Evolutionary conservation across 2,329 filamentous ascomycete species (phyloP), one percentile per base, ranked within the genome.

Genomic region (Tolypocladium capitatum): DNA sequence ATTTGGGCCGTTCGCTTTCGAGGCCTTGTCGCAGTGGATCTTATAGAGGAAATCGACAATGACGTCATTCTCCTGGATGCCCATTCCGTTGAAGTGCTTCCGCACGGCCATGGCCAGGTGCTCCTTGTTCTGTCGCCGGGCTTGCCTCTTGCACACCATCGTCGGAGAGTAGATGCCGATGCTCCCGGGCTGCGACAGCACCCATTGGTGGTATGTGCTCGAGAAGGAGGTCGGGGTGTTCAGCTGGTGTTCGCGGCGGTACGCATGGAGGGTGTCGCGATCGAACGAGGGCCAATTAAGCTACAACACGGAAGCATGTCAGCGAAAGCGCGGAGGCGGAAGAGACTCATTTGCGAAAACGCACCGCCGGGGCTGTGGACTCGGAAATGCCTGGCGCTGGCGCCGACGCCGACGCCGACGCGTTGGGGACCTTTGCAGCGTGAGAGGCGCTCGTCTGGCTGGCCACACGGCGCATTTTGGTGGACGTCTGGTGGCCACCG

Each of bases 61-160:
- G 54, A 89, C 82, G 57, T 92, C 86, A 60, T 83, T 88, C 68
- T 94, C 87, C 53, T 81, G 83, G 36, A 91, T 78, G 16, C 83
- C 84, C 54, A 86, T 73, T 32, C 79, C 80, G 60, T 92, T 92
- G 68, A 92, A 92, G 65, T 92, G 85, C 63, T 88, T 90, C 53
- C 86, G 75, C 44, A 90, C 83, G 2, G 78, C 74, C 54, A 80
- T 73, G 9, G 84, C 83, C 47, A 94, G 70, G 54, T 85, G 76
- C 34, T 87, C 81, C 60, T 85, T 85, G 57, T 76, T 78, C 60
- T 89, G 81, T 47, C 83, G 74, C 46, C 81, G 70, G 57, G 80
- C 73, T 43, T 79, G 71, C 54, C 77, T 79, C 55, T 73, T 75
- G 49, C 83, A 71, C 40, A 81, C 78, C 80, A 89, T 88, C 24